Conservation (phyloP, 2,329 filamentous ascomycete genomes). For the Trichoderma koningiopsis region DNA sequence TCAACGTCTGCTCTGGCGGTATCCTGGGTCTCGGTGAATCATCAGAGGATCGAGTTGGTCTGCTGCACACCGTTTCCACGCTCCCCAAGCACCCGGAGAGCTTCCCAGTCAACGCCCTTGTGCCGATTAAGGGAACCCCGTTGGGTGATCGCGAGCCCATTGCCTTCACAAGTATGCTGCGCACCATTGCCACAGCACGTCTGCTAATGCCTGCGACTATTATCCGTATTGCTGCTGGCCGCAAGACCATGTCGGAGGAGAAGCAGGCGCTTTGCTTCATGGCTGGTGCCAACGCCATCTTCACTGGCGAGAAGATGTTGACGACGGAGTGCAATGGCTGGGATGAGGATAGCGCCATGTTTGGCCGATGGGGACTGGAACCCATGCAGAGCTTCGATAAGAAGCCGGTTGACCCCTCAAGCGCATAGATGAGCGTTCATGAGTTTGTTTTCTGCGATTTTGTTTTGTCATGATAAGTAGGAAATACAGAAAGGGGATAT, state of each 20-base stretch:
- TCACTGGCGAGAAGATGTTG: slow-evolving; percentile 94
- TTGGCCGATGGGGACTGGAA: slow-evolving; percentile 76
- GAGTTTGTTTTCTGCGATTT: background rate
- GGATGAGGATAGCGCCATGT: slow-evolving; percentile 85
- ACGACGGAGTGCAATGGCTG: slow-evolving; percentile 90
- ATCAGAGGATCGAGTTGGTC: slow-evolving; percentile 75
- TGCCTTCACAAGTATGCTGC: slow-evolving; percentile 74
- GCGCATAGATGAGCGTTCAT: background rate
- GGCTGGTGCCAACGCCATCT: slow-evolving; percentile 91
- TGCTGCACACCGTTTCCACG: slow-evolving; percentile 80
- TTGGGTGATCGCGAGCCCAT: slow-evolving; percentile 74
- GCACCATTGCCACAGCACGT: slow-evolving; percentile 81
- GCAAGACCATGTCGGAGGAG: slow-evolving; percentile 83
- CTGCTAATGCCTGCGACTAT: slow-evolving; percentile 84
- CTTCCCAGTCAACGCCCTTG: slow-evolving; percentile 88
- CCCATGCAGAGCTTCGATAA: slow-evolving; percentile 66
- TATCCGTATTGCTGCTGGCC: slow-evolving; percentile 81
- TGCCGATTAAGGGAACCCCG: slow-evolving; percentile 88
- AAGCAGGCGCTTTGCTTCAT: slow-evolving; percentile 88
- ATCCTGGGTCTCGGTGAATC: slow-evolving; percentile 85
- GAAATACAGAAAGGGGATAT: background rate
- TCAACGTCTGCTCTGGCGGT: slow-evolving; percentile 88
- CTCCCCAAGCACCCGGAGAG: slow-evolving; percentile 83
- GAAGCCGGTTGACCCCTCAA: slow-evolving; percentile 34
- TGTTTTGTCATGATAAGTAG: background rate